These are phyloP conservation scores for Lecanicillium sp. DNA, from an alignment of 2,329 filamentous ascomycete species.

Conservation along the genomic window DNA sequence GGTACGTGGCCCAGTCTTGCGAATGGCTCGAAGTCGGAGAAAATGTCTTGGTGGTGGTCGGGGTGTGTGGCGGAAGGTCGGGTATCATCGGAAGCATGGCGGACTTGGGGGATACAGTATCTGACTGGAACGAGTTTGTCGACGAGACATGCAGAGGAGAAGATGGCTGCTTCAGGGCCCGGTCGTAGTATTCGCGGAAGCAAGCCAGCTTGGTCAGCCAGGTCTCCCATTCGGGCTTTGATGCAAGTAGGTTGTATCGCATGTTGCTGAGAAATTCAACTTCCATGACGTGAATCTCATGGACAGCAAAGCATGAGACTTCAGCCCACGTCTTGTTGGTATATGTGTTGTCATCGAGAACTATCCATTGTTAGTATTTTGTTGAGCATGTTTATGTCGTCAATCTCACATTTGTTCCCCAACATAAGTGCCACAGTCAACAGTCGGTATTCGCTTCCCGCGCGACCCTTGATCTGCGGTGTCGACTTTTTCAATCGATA, in stretches of 20 bases:
- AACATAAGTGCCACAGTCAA: slow-evolving; percentile 95
- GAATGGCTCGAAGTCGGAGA: slow-evolving; percentile 31
- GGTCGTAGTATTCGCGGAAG: slow-evolving; percentile 77
- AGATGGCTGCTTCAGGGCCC: slow-evolving; percentile 43
- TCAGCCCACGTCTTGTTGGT: slow-evolving; percentile 99
- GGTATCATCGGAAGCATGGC: slow-evolving; percentile 19
- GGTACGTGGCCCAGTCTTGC: slow-evolving; percentile 32
- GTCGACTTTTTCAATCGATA: slow-evolving; percentile 89
- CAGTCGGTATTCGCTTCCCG: slow-evolving; percentile 86
- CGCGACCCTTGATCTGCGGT: slow-evolving; percentile 79
- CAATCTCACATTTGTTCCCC: slow-evolving; percentile 91
- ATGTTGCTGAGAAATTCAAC: slow-evolving; percentile 99
- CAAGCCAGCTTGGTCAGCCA: slow-evolving; percentile 80
- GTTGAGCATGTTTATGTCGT: too few species aligned
- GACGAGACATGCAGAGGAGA: slow-evolving; percentile 31
- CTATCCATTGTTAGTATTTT: too few species aligned
- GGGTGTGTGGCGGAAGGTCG: slow-evolving; percentile 25
- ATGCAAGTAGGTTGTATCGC: slow-evolving; percentile 86
- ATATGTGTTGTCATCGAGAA: slow-evolving; percentile 97
- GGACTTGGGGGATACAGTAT: slow-evolving; percentile 42
- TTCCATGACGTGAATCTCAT: slow-evolving; percentile 98
- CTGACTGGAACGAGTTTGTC: slow-evolving; percentile 29
- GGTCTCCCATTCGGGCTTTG: slow-evolving; percentile 74
- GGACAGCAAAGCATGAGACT: slow-evolving; percentile 86
- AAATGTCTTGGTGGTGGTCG: slow-evolving; percentile 25